Conservation (phyloP, 75 land plant genomes). For the Gnetum montanum region DNA sequence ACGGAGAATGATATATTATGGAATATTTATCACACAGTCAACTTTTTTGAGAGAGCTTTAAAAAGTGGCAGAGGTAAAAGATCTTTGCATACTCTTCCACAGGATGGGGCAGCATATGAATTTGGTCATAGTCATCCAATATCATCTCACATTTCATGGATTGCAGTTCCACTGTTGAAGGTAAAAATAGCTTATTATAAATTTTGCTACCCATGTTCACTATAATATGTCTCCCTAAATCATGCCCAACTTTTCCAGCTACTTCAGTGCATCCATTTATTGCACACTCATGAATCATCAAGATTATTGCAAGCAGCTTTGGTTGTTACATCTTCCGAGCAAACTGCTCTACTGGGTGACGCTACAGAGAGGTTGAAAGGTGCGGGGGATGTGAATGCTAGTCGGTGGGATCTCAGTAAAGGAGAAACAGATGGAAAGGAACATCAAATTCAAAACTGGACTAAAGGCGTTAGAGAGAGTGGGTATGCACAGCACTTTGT, state of each 20-base stretch:
- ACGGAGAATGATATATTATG: conserved; percentile 58
- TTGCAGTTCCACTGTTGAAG: conserved; percentile 80
- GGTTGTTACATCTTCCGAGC: conserved; percentile 63
- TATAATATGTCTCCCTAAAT: neutral
- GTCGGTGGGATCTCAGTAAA: conserved; percentile 21
- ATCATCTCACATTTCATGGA: conserved; percentile 79
- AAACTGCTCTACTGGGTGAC: conserved; percentile 70
- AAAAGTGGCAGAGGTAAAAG: conserved; percentile 73
- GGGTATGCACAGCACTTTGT: conserved; percentile 49
- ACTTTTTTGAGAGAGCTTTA: conserved; percentile 87
- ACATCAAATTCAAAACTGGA: conserved; percentile 81
- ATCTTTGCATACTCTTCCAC: conserved; percentile 13
- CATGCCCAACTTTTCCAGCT: conserved; percentile 68
- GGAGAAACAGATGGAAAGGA: conserved; percentile 38
- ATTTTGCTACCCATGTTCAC: neutral
- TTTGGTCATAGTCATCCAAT: conserved; percentile 50
- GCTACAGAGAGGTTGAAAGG: conserved; percentile 30
- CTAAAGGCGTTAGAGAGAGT: conserved; percentile 91
- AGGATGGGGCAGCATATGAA: conserved; percentile 13
- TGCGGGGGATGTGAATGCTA: conserved; percentile 20
- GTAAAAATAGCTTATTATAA: conserved; percentile 32
- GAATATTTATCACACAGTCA: conserved; percentile 88
- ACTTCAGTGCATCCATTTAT: conserved; percentile 74
- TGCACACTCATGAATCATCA: conserved; percentile 57
- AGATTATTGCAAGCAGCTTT: conserved; percentile 61